Percentiles rank a stretch among this genome's conserved stretches.
These are phyloP conservation scores for Solanum peruvianum DNA, from an alignment of 257 asterid genomes.

Conservation along the genomic window DNA sequence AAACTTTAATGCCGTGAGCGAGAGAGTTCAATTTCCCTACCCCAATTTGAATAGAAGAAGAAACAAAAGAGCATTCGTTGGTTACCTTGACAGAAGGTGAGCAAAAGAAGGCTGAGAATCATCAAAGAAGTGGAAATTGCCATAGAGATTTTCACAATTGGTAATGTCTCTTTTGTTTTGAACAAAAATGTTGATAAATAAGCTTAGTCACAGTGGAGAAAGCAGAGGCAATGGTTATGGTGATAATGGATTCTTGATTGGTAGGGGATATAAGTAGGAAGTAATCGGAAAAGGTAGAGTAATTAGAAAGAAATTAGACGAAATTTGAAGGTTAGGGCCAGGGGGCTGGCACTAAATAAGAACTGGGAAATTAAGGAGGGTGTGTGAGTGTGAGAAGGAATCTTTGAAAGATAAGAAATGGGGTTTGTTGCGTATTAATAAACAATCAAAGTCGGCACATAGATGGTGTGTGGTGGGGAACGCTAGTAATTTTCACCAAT, in stretches of 20 bases:
- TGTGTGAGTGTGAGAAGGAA: neutral
- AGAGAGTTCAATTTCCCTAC: neutral
- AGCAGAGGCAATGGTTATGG: neutral
- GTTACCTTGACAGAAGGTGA: slow-evolving; percentile 1
- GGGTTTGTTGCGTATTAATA: neutral
- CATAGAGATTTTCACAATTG: neutral
- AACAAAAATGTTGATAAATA: neutral
- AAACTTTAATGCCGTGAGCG: neutral
- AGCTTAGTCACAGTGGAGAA: neutral
- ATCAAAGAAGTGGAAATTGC: neutral
- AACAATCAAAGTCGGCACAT: neutral
- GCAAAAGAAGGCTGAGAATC: neutral
- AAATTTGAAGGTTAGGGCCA: neutral
- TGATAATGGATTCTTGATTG: neutral
- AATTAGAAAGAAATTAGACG: neutral
- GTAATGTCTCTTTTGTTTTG: neutral
- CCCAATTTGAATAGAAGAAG: neutral
- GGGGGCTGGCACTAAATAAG: neutral
- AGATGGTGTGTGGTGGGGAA: slow-evolving; percentile 1
- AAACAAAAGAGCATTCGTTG: neutral
- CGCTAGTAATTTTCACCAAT: neutral
- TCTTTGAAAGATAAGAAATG: neutral
- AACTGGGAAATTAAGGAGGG: neutral
- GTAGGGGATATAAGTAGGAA: neutral
- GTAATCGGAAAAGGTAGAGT: neutral